phyloP scores from a whole-genome alignment of 2,329 filamentous ascomycete genomes.

The Lecanicillium sp. region DNA sequence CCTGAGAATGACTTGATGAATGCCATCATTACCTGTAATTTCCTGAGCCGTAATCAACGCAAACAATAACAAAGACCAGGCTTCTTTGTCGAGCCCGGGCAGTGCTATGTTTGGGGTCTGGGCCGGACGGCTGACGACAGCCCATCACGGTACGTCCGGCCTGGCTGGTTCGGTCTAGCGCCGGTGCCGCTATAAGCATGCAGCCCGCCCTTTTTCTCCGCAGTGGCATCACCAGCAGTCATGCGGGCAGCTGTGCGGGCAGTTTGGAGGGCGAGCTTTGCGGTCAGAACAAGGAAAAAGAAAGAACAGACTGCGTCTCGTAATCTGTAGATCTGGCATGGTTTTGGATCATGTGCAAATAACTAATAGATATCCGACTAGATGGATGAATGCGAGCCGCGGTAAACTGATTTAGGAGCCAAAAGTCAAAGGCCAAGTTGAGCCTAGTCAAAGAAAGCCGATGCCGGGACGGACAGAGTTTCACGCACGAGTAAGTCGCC shows the following conservation, averaged over 20 bases:
- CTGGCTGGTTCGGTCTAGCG: not conserved
- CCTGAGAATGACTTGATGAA: no score
- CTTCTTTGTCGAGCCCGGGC: not conserved
- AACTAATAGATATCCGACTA: no score
- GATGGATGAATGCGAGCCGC: no score
- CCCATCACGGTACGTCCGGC: not conserved
- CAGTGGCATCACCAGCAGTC: not conserved
- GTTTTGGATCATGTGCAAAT: no score
- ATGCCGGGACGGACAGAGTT: slow-evolving; percentile 1
- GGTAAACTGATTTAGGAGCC: no score
- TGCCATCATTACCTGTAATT: no score
- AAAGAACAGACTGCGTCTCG: no score
- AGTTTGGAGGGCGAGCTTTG: not conserved
- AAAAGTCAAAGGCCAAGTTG: no score
- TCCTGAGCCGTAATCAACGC: not conserved
- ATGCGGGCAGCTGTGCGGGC: no score
- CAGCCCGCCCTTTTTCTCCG: not conserved
- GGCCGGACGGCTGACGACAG: not conserved
- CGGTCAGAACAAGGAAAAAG: not conserved
- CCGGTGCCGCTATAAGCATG: slow-evolving; percentile 1
- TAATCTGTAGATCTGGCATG: not conserved
- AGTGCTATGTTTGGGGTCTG: no score
- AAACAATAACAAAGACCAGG: not conserved
- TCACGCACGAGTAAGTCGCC: slow-evolving; percentile 3
- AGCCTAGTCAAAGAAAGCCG: no score